Base-by-base conservation (phyloP, 495 filamentous ascomycete species). In the Hypoxylon lienhwacheense region DNA sequence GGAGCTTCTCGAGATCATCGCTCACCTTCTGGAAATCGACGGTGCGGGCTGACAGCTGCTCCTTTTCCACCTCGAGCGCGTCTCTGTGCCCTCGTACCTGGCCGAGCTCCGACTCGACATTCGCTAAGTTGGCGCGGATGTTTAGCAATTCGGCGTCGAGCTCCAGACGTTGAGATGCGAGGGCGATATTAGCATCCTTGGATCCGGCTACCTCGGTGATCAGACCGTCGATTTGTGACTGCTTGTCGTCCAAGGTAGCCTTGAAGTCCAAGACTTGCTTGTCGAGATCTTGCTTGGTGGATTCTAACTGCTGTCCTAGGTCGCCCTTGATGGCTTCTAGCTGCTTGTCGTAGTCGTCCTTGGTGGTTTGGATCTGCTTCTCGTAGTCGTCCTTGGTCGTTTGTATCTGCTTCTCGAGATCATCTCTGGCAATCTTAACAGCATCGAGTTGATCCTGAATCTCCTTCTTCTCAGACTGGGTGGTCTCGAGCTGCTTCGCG, bases 401-500 rank as follows among this genome's bases (percentile, higher is more conserved):
- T 20, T 54, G 50, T 5, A 66, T 59, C 20, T 68, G 68, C 46
- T 69, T 73, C 36, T 59, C 58, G 7, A 76, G 58, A 17, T 70
- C 64, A 15, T 64, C 61, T 8, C 37, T 43, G 14, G 41, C 53
- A 15, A 25, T 12, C 54, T 43, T 53, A 8, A 28, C 35, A 17
- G 43, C 41, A 21, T 52, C 49, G 24, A 63, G 48, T 16, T 54
- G 54, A 14, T 33, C 49, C 22, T 58, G 39, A 3, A 58, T 25
- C 6, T 53, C 59, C 22, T 15, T 17, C 48, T 53, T 62, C 37
- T 56, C 59, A 7, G 36, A 29, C n/a, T 40, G 37, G 1, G 63
- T 53, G 3, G 68, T 59, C 45, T 71, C 68, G 7, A 73, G 65
- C 48, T 68, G 68, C 60, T 69, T 70, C 19, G 53, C 40, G 1